These are phyloP conservation scores for Cystobasidiopsis lactophilus DNA, from an alignment of 768 basidiomycete species.

Conservation along the genomic window DNA sequence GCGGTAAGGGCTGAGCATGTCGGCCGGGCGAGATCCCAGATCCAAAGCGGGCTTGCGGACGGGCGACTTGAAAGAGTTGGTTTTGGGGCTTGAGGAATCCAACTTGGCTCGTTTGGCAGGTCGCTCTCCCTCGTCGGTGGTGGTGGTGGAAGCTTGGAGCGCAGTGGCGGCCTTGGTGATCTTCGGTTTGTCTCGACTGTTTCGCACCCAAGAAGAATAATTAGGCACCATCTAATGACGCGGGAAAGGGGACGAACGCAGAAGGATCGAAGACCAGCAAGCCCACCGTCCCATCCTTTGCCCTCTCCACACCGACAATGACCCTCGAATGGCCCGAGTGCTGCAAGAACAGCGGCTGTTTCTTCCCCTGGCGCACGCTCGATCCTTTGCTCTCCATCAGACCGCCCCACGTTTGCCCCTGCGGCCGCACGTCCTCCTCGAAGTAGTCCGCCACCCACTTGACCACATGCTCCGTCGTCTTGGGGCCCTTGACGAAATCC, in stretches of 20 bases:
- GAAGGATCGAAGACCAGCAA: slow-evolving; percentile 18
- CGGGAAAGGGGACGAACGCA: slow-evolving; percentile 7
- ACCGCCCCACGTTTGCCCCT: not conserved
- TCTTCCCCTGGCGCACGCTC: not conserved
- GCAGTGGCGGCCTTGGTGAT: not conserved
- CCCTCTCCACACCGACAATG: slow-evolving; percentile 16
- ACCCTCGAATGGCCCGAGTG: slow-evolving; percentile 18
- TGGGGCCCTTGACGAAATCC: slow-evolving; percentile 14
- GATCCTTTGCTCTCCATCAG: slow-evolving; percentile 3
- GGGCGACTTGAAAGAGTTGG: not conserved
- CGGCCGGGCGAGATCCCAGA: not conserved
- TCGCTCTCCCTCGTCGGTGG: not conserved
- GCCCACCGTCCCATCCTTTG: slow-evolving; percentile 4
- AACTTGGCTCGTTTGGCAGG: not conserved
- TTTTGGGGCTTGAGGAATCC: not conserved
- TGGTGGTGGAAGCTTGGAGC: not conserved
- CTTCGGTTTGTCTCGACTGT: no score
- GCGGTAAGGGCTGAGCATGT: slow-evolving; percentile 10
- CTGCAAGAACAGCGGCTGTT: slow-evolving; percentile 19
- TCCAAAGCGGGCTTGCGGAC: not conserved
- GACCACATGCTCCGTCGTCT: not conserved
- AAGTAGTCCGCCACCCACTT: slow-evolving; percentile 17
- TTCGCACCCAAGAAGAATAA: no score
- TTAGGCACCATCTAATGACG: no score
- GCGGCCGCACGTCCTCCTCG: not conserved